These are phyloP conservation scores for Thelonectria blattea DNA, from an alignment of 2,329 filamentous ascomycete genomes.

Conservation along the genomic window DNA sequence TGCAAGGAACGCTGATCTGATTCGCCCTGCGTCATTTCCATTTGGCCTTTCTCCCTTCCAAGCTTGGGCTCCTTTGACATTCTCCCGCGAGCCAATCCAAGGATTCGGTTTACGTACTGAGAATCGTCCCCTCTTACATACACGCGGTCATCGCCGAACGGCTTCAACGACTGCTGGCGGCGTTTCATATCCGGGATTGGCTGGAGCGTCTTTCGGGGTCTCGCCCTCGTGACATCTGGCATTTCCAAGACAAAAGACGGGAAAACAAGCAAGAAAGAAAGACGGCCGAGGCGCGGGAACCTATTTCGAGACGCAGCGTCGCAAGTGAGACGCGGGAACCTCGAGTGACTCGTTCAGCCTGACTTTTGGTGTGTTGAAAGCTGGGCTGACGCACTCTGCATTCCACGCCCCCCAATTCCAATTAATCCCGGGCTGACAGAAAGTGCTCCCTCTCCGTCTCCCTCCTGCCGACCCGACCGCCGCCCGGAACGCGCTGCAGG, in stretches of 20 bases:
- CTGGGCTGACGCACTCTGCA: not conserved
- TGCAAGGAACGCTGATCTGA: conserved; percentile 38
- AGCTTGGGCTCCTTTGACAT: not conserved
- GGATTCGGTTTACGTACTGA: conserved; percentile 37
- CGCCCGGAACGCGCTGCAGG: conserved; percentile 24
- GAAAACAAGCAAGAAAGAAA: not conserved
- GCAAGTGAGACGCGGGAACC: not conserved
- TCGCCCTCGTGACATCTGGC: conserved; percentile 7
- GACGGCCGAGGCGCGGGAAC: not conserved
- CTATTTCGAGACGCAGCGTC: not conserved
- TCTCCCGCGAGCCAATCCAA: conserved; percentile 37
- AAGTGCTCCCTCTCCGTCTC: no score
- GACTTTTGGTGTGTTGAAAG: not conserved
- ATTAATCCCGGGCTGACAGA: conserved; percentile 9
- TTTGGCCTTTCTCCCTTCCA: not conserved
- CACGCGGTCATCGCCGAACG: conserved; percentile 35
- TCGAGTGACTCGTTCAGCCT: not conserved
- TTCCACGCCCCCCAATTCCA: not conserved
- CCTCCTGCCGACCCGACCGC: not conserved
- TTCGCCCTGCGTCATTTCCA: conserved; percentile 22
- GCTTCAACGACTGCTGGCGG: conserved; percentile 21
- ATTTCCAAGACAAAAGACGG: conserved; percentile 13
- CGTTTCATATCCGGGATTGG: conserved; percentile 33
- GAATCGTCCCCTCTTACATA: conserved; percentile 26
- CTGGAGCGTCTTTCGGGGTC: conserved; percentile 20